phyloP scores from a whole-genome alignment of 345 rosid genomes.

The Aquilaria sinensis region DNA sequence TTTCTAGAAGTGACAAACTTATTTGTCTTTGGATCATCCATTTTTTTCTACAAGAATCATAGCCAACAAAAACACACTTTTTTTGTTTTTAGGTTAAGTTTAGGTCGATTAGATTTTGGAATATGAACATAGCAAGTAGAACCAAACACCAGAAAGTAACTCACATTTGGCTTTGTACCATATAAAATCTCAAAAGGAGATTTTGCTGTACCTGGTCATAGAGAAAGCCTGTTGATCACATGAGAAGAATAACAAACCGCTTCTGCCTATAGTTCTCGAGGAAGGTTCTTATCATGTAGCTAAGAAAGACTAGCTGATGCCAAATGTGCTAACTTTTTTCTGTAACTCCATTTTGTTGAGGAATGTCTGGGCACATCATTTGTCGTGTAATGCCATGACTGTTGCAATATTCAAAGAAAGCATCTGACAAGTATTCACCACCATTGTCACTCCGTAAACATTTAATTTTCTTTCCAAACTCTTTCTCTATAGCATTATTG shows the following conservation, averaged over 20 bases:
- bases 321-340: slow-evolving; percentile 10
- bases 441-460: neutral
- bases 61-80: slow-evolving; percentile 14
- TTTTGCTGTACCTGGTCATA: neutral
- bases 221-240: slow-evolving; percentile 5
- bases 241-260: slow-evolving; percentile 8
- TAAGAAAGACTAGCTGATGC: slow-evolving; percentile 1
- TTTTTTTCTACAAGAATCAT: slow-evolving; percentile 14
- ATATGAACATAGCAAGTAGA: slow-evolving; percentile 11
- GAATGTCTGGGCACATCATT: slow-evolving; percentile 7
- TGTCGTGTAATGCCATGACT: neutral
- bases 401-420: neutral
- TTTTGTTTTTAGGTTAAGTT: slow-evolving; percentile 10
- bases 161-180: slow-evolving; percentile 5
- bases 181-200: slow-evolving; percentile 2
- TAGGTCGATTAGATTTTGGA: slow-evolving; percentile 3
- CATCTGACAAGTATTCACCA: neutral
- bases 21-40: slow-evolving; percentile 17
- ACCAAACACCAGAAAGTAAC: slow-evolving; percentile 11
- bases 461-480: slow-evolving; percentile 5
- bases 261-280: slow-evolving; percentile 2
- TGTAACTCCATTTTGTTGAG: neutral
- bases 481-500: neutral
- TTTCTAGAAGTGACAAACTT: neutral
- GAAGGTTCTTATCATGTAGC: slow-evolving; percentile 9